Conservation (phyloP, 768 basidiomycete species). For the Sarcodon aspratus region DNA sequence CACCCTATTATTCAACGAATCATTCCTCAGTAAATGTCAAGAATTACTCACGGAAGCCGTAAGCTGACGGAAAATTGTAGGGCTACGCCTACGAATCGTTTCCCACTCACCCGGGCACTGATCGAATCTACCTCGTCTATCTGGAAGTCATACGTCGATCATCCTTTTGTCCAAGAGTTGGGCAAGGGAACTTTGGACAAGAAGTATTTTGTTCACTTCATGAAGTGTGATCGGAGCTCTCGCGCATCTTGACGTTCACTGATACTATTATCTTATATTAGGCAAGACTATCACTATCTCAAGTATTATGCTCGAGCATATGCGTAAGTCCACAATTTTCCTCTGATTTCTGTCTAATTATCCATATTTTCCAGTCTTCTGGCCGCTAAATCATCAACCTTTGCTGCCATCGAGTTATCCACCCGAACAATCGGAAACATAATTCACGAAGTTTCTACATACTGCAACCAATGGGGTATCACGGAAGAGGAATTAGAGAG, state of each 20-base stretch:
- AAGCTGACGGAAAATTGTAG: conserved; percentile 20
- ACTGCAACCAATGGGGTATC: conserved; percentile 65
- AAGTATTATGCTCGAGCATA: conserved; percentile 83
- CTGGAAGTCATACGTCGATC: conserved; percentile 73
- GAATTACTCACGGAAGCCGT: neutral
- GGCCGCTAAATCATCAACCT: conserved; percentile 64
- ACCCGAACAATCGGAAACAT: conserved; percentile 54
- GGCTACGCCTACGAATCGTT: conserved; percentile 45
- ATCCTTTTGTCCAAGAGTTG: conserved; percentile 72
- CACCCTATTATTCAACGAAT: conserved; percentile 39
- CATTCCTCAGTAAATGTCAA: conserved; percentile 45
- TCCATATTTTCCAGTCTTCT: conserved; percentile 39
- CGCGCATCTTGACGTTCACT: neutral
- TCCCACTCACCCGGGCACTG: conserved; percentile 57
- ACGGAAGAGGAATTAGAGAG: conserved; percentile 43
- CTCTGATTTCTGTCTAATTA: neutral
- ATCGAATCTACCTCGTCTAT: conserved; percentile 40
- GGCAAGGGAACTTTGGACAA: conserved; percentile 59
- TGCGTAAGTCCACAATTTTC: conserved; percentile 29
- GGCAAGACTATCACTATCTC: conserved; percentile 75
- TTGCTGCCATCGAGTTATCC: conserved; percentile 48
- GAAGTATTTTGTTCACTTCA: conserved; percentile 71
- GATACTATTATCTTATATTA: conserved; percentile 14
- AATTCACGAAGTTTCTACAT: conserved; percentile 58
- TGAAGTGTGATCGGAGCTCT: conserved; percentile 41